phyloP scores from a whole-genome alignment of 2,329 filamentous ascomycete species.

The Orbilia javanica region DNA sequence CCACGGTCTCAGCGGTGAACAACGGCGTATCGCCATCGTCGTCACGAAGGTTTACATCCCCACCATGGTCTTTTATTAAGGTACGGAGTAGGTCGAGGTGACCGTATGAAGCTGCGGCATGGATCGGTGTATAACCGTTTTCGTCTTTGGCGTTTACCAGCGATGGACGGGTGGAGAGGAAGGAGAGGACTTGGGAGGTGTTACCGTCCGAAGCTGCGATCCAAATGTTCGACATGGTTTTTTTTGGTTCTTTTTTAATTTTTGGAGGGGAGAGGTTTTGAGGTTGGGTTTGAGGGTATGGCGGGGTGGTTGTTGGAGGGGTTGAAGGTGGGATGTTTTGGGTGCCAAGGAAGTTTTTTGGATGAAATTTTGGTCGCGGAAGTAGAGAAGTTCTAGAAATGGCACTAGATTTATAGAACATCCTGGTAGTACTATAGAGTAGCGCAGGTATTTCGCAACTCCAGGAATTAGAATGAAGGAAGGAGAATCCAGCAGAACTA shows the following conservation, averaged over 20 bases:
- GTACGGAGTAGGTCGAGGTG: constrained; percentile 82
- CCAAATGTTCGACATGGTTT: constrained; percentile 63
- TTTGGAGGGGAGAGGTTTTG: neutral
- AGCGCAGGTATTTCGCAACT: neutral
- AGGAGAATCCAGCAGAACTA: neutral
- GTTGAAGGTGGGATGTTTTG: constrained; percentile 43
- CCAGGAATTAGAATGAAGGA: no score
- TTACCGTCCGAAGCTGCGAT: constrained; percentile 78
- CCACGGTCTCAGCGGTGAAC: constrained; percentile 86
- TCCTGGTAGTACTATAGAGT: no score
- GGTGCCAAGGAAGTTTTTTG: constrained; percentile 43
- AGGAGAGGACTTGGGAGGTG: constrained; percentile 77
- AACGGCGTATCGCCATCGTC: constrained; percentile 95
- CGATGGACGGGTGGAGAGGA: constrained; percentile 79
- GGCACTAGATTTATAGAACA: neutral
- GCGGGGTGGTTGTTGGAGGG: constrained; percentile 25
- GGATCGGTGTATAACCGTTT: constrained; percentile 92
- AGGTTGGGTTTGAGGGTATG: neutral
- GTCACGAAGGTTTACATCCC: constrained; percentile 83
- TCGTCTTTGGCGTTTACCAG: constrained; percentile 85
- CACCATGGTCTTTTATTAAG: constrained; percentile 80
- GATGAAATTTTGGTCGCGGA: constrained; percentile 9
- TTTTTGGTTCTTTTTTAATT: neutral
- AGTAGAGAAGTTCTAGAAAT: neutral
- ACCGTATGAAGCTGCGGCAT: constrained; percentile 92